Percentiles rank a stretch among this genome's conserved stretches.
phyloP scores from a whole-genome alignment of 2,329 filamentous ascomycete genomes.

The Cladosporium sp. region DNA sequence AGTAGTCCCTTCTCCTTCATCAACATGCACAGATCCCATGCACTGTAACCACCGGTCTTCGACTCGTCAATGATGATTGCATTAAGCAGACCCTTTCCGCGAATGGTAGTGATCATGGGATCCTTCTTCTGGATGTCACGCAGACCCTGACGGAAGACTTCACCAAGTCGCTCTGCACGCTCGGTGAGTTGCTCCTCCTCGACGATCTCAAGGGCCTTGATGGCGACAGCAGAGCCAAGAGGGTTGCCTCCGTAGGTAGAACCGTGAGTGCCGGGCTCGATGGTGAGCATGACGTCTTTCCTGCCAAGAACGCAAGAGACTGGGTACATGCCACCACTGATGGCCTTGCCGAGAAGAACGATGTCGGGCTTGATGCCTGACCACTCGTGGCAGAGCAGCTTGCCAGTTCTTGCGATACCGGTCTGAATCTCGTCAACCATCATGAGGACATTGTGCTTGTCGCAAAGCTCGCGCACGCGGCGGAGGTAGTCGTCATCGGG shows the following conservation, averaged over 20 bases:
- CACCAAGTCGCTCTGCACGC: conserved; percentile 76
- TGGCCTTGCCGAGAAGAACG: conserved; percentile 93
- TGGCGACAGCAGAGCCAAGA: conserved; percentile 90
- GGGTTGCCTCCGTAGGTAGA: conserved; percentile 99
- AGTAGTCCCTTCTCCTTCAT: conserved; percentile 93
- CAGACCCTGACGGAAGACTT: conserved; percentile 79
- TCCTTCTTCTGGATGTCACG: conserved; percentile 64
- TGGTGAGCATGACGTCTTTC: conserved; percentile 90
- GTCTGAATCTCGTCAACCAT: conserved; percentile 99
- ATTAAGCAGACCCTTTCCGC: conserved; percentile 92
- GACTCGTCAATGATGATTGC: conserved; percentile 93
- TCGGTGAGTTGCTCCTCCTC: conserved; percentile 87
- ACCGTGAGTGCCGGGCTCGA: conserved; percentile 95
- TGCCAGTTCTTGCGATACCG: conserved; percentile 90
- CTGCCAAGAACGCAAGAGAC: conserved; percentile 87
- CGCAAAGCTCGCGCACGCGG: conserved; percentile 80
- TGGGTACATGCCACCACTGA: conserved; percentile 98
- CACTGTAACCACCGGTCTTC: conserved; percentile 79
- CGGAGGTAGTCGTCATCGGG: conserved; percentile 85
- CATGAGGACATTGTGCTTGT: conserved; percentile 90
- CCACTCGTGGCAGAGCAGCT: conserved; percentile 93
- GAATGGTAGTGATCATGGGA: conserved; percentile 77
- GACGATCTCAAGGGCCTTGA: conserved; percentile 90
- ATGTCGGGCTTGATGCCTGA: conserved; percentile 92
- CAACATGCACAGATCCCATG: conserved; percentile 95